Evolutionary conservation across 768 basidiomycete genomes (phyloP).

Genomic region (Naganishia antarctica): DNA sequence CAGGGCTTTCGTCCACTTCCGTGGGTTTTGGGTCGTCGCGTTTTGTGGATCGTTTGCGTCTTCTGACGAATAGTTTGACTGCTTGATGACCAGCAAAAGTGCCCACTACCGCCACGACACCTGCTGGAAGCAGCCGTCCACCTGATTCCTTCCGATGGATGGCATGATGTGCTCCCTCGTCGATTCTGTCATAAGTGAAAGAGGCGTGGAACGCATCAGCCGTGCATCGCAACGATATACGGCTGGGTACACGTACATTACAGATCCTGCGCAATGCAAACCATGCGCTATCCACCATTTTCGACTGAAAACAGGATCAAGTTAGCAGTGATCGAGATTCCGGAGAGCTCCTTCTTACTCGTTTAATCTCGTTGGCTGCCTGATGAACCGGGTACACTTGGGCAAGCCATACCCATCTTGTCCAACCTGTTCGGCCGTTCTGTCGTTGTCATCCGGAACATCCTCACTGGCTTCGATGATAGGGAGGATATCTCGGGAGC

Average conservation of each 20-base stretch:
- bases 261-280: constrained; percentile 75
- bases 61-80: constrained; percentile 69
- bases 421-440: neutral
- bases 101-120: constrained; percentile 79
- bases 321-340: neutral
- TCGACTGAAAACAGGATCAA: constrained; percentile 55
- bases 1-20: neutral
- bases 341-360: constrained; percentile 39
- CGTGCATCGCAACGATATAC: neutral
- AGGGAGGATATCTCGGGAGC: constrained; percentile 65
- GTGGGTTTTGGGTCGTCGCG: neutral
- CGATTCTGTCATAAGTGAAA: constrained; percentile 53
- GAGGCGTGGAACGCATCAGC: constrained; percentile 2
- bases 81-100: constrained; percentile 92
- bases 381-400: constrained; percentile 78
- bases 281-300: constrained; percentile 98
- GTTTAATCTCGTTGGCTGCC: constrained; percentile 42
- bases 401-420: constrained; percentile 50
- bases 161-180: constrained; percentile 80
- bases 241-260: constrained; percentile 54
- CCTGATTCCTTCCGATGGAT: constrained; percentile 74
- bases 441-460: constrained; percentile 21
- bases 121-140: constrained; percentile 83
- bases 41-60: constrained; percentile 41
- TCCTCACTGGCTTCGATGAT: constrained; percentile 61